Evolutionary conservation across 495 filamentous ascomycete genomes (phyloP).

Genomic region (Podospora sp.): DNA sequence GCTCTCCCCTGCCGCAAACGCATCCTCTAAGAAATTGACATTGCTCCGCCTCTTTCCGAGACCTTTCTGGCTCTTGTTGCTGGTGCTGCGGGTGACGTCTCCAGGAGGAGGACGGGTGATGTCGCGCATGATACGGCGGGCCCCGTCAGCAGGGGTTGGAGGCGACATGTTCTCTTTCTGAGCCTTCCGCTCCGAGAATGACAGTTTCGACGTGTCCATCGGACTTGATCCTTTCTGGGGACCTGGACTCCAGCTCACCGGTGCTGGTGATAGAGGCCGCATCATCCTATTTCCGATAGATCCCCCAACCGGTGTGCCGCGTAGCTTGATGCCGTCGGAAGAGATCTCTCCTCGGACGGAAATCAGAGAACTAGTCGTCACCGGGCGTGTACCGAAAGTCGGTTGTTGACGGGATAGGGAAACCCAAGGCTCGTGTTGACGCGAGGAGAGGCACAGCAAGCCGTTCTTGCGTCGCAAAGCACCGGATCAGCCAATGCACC

Average conservation of each 20-base stretch:
- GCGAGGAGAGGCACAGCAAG: not conserved
- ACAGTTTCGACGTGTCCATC: conserved; percentile 18
- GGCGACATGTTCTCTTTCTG: conserved; percentile 39
- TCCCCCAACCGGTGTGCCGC: not conserved
- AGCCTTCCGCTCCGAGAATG: conserved; percentile 47
- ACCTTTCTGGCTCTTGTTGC: conserved; percentile 39
- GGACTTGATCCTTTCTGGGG: conserved; percentile 2
- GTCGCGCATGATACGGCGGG: conserved; percentile 40
- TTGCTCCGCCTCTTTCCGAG: conserved; percentile 45
- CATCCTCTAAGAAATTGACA: conserved; percentile 48
- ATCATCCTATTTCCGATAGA: conserved; percentile 6
- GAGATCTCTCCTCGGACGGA: not conserved
- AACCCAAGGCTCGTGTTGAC: not conserved
- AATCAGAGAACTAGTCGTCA: no score
- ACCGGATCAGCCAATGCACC: not conserved
- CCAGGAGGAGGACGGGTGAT: conserved; percentile 43
- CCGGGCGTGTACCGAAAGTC: no score
- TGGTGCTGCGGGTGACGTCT: conserved; percentile 29
- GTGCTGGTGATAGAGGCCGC: not conserved
- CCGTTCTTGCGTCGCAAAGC: not conserved
- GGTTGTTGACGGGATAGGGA: not conserved
- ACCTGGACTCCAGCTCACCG: not conserved
- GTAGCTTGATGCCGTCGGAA: not conserved
- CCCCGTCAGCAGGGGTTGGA: conserved; percentile 45
- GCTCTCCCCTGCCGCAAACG: conserved; percentile 44